phyloP scores from a whole-genome alignment of 75 land plant species.

The Pinus albicaulis region DNA sequence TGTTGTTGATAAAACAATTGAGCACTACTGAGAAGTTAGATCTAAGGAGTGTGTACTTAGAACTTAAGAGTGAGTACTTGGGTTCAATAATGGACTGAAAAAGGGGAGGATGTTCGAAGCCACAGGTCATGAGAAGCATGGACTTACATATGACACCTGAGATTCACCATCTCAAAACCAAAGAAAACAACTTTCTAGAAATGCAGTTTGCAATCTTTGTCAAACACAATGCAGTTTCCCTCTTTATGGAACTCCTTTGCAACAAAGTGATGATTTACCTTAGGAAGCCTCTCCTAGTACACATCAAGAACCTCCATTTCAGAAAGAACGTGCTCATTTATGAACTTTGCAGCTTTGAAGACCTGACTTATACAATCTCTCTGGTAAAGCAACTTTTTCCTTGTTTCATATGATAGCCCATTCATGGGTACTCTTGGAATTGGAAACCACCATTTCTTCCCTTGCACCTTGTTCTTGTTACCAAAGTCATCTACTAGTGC shows the following conservation, averaged over 20 bases:
- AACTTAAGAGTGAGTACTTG: no score
- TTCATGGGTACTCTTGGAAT: conserved; percentile 66
- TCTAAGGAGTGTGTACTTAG: no score
- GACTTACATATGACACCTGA: neutral
- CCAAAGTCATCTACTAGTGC: conserved; percentile 41
- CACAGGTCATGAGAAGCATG: neutral
- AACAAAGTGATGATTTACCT: conserved; percentile 34
- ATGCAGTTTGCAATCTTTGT: no score
- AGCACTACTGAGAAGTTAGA: neutral
- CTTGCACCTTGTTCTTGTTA: conserved; percentile 22
- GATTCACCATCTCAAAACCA: neutral
- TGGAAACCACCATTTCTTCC: conserved; percentile 96
- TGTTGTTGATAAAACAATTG: neutral
- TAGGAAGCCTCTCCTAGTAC: conserved; percentile 78
- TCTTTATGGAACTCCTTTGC: neutral
- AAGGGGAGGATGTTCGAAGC: neutral
- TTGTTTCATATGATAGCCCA: conserved; percentile 66
- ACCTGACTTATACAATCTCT: conserved; percentile 69
- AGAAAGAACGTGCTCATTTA: conserved; percentile 69
- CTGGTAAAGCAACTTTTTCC: conserved; percentile 54
- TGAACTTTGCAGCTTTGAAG: conserved; percentile 85
- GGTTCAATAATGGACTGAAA: neutral
- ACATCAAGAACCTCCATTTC: conserved; percentile 77
- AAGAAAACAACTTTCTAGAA: no score
- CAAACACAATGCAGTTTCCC: neutral